Evolutionary conservation across 768 basidiomycete species (phyloP), one percentile per base, ranked within the genome.

Genomic region (Phylloporus rhodoxanthus): DNA sequence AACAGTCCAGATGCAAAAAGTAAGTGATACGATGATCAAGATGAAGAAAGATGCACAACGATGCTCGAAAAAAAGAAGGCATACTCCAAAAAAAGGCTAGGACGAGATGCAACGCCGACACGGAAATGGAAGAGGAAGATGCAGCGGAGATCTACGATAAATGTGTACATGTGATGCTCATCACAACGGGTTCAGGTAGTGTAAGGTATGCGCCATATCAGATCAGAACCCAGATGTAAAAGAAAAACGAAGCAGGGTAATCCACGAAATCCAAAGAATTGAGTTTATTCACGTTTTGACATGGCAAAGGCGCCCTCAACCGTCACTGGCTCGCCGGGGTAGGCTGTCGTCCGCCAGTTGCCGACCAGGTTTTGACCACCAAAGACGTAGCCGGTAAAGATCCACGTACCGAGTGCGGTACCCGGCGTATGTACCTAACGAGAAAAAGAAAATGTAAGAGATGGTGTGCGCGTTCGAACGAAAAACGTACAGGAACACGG

Each of bases 331-430:
- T 63, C 33, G 74, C 75, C 57, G 25, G 58, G 51, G 28, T 67
- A 58, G 1, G 39, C 0, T 2, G 71, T 69, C 40, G 65, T 65
- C 26, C 87, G 73, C 87, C 87, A 88, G 49, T 80, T 82, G 5
- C 87, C 87, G 14, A 85, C 84, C 52, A 88, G 77, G 49, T 76
- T 85, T 50, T 76, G 67, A 8, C 76, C 78, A 0, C 79, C 84
- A 6, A 83, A 75, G 41, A 90, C 54, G 60, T 87, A 89, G 5
- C 87, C 87, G 28, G 80, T 84, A 56, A 88, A 82, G 36, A 88
- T 72, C 58, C 67, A 69, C 13, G 44, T 7, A 46, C 65, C 64
- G 1, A 61, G 60, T 5, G 47, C 25, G 14, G 48, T 8, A 33
- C 32, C 13, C 6, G n/a, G 3, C 10, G 55, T 15, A 23, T 36